Percentiles rank a stretch among this genome's conserved stretches.
Evolutionary conservation across 2,329 filamentous ascomycete species (phyloP).

Genomic region (Sclerotinia sclerotiorum): DNA sequence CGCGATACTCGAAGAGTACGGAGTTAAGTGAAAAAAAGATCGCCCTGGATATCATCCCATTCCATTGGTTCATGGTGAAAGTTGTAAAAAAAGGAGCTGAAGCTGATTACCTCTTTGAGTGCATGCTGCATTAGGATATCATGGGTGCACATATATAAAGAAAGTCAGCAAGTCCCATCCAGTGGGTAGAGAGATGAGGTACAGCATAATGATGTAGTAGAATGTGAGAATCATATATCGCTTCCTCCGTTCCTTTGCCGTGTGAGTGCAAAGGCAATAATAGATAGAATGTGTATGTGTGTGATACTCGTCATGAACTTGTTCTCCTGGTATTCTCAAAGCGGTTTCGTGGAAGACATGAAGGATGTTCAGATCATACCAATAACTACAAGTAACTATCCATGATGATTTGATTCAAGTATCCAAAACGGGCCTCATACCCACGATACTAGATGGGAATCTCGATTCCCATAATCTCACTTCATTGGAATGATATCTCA

Average conservation of each 20-base stretch:
- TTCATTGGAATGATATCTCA: background rate
- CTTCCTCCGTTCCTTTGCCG: constrained; percentile 8
- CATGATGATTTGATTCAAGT: background rate
- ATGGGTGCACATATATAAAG: constrained; percentile 23
- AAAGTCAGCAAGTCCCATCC: constrained; percentile 17
- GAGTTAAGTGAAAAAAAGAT: background rate
- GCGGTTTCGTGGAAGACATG: background rate
- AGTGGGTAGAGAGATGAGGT: constrained; percentile 20
- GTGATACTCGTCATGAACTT: background rate
- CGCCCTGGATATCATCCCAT: background rate
- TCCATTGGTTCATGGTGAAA: constrained; percentile 9
- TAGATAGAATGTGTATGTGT: too few species aligned
- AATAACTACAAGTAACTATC: background rate
- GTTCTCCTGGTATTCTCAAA: background rate
- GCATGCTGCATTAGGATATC: constrained; percentile 9
- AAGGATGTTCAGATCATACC: too few species aligned
- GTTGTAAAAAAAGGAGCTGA: constrained; percentile 8
- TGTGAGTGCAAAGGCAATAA: background rate
- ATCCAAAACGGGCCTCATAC: background rate
- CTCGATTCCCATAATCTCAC: constrained; percentile 7
- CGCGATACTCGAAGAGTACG: constrained; percentile 5
- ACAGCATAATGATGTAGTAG: constrained; percentile 15
- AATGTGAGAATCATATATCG: constrained; percentile 17
- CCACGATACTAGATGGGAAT: background rate
- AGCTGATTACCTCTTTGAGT: constrained; percentile 19